Base-by-base conservation (phyloP, 169 alveolate species). In the Eimeria nieschulzi region DNA sequence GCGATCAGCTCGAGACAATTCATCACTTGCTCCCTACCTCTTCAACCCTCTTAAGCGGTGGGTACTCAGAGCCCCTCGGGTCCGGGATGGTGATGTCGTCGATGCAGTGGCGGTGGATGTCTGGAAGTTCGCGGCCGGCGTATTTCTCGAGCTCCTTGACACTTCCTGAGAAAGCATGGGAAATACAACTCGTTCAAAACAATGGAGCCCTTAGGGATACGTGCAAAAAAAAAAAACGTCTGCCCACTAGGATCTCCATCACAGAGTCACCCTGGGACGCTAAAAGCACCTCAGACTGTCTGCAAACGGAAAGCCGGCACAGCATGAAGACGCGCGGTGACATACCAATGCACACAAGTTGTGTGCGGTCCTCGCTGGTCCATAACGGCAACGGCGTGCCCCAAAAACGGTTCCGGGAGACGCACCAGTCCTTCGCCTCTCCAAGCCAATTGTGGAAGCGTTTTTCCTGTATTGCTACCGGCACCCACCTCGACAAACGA, bases 351-450 rank as follows among this genome's bases (percentile, higher is more conserved):
- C 99, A 99, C 8, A 98, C 97, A 0, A 97, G 95, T 93, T 98
- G 98, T 72, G 97, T 97, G 95, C 93, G 96, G 87, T 98, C 99
- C 61, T 98, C 99, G 78, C 98, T 96, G 26, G 96, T 98, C 99
- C 99, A 98, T 55, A 98, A 94, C 2, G 99, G 99, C 76, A 99
- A 98, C 2, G 99, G 99, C 73, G 99, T 98, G 17, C 99, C 99
- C 99, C 99, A 99, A 92, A 97, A 98, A 54, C 96, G 91, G 93
- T 97, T 98, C 83, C 99, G 95, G 84, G 99, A 97, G 84, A 99
- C 97, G 95, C 99, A 99, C 99, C 99, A 99, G 95, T 99, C 99
- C 87, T 98, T 96, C 19, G 99, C 99, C 93, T 98, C 99, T 3
- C 97, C 97, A 25, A 99, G 97, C 99, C 99, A 99, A 96, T 98